Evolutionary conservation across 2,329 filamentous ascomycete species (phyloP), one percentile per base, ranked within the genome.

Genomic region (Clonostachys chloroleuca): DNA sequence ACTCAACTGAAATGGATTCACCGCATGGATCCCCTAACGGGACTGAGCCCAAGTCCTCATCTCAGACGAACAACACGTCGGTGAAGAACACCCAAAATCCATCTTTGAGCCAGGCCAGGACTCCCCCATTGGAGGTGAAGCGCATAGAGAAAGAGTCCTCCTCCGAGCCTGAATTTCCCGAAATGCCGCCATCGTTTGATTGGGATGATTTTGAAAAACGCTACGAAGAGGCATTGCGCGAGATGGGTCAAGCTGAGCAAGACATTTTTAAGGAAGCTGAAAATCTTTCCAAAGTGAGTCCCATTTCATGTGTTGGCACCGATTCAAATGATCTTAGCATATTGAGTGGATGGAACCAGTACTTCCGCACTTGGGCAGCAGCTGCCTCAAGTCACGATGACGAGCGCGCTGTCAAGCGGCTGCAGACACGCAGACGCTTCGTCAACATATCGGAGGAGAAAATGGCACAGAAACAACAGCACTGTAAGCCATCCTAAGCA

Each of bases 341-440:
- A 30, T 30, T 30, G 24, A 30, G 24, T 30, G 24, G 24, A 17
- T 10, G 6, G 8, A 35, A 16, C 43, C 34, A 95, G 89, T 87
- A 87, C 61, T 95, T 95, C 63, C 77, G 78, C 49, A 70, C 84
- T 35, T 96, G 92, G 91, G 87, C 88, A 20, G 75, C 84, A 17
- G 81, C 87, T 12, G 86, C 87, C 1, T 78, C 83, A 34, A 69
- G 74, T 12, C 83, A 89, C 51, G 92, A 96, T 63, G 83, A 87
- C 47, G 84, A 86, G 49, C 80, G 92, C 47, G 87, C 88, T 20
- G 75, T 82, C 52, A 92, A 92, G 65, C 83, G 91, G 47, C 75
- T 96, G 42, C 87, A 86, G 59, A 96, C 92, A 3, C 83, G 91
- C 51, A 83, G 86, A 62, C 75, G 82, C 51, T 87, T 86, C 62